phyloP scores from a whole-genome alignment of 176 grass and related monocot species.

The Chrysopogon serrulatus region DNA sequence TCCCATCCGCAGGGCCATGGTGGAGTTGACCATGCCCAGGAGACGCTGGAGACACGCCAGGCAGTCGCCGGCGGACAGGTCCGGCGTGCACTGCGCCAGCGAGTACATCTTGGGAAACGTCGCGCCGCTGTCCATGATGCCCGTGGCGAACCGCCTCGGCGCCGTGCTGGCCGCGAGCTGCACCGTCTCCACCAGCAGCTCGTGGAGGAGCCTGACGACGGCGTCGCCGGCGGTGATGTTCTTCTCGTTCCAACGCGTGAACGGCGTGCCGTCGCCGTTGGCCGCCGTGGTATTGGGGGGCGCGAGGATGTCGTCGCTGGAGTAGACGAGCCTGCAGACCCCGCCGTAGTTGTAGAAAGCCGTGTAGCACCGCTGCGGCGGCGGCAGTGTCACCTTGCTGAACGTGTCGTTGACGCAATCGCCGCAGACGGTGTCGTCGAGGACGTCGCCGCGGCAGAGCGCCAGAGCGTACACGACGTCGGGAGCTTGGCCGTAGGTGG shows the following conservation, averaged over 20 bases:
- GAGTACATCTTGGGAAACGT: background rate
- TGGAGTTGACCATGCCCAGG: constrained; percentile 9
- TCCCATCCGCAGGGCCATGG: background rate
- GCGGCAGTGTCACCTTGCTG: background rate
- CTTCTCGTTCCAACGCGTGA: background rate
- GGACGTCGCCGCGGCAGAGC: constrained; percentile 35
- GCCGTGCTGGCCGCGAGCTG: background rate
- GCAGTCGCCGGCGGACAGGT: constrained; percentile 1
- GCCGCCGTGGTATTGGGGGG: background rate
- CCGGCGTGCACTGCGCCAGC: constrained; percentile 19
- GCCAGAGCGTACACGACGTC: constrained; percentile 21
- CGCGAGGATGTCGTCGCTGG: background rate
- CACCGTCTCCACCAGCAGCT: background rate
- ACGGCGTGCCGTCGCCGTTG: background rate
- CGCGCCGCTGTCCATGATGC: background rate
- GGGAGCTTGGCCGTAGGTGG: background rate
- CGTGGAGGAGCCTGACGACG: background rate
- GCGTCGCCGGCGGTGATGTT: background rate
- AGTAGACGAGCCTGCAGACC: background rate
- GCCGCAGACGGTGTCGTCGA: background rate
- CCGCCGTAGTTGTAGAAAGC: background rate
- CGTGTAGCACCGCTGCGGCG: background rate
- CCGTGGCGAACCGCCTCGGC: background rate
- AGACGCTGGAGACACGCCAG: background rate
- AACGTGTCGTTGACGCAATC: background rate